phyloP scores from a whole-genome alignment of 176 grass and related monocot species.

The Metroxylon sagu region DNA sequence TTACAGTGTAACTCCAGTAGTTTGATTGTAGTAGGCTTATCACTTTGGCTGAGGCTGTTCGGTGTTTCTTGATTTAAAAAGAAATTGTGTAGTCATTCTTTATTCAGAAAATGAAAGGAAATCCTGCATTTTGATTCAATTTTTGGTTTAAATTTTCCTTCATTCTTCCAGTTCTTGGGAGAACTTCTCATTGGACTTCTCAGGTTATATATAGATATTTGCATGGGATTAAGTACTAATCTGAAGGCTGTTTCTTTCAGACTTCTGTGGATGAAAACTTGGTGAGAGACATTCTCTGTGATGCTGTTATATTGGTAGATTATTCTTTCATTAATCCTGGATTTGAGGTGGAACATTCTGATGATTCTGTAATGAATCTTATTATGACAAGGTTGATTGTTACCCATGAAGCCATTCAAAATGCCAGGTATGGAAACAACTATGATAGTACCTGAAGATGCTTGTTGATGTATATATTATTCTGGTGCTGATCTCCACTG shows the following conservation, averaged over 20 bases:
- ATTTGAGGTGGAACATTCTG: conserved; percentile 49
- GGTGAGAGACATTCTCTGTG: conserved; percentile 70
- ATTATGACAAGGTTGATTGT: conserved; percentile 69
- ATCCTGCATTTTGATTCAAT: too few species aligned
- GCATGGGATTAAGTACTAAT: not conserved
- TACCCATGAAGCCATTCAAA: conserved; percentile 66
- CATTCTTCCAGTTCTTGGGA: too few species aligned
- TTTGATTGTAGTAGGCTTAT: too few species aligned
- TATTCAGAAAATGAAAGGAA: too few species aligned
- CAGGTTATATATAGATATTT: too few species aligned
- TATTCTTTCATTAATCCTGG: conserved; percentile 82
- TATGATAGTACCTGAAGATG: not conserved
- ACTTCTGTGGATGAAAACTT: conserved; percentile 64
- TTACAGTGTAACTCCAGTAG: too few species aligned
- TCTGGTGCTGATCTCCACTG: not conserved
- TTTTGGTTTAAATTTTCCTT: too few species aligned
- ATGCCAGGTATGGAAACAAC: conserved; percentile 50
- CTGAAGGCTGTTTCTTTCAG: conserved; percentile 31
- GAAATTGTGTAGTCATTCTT: too few species aligned
- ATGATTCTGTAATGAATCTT: conserved; percentile 48
- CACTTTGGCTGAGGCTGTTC: too few species aligned
- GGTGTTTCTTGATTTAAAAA: too few species aligned
- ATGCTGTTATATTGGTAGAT: conserved; percentile 87
- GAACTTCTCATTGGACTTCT: too few species aligned
- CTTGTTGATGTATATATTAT: not conserved